phyloP scores from a whole-genome alignment of 106 monocot genomes.

The Dioscorea alata region DNA sequence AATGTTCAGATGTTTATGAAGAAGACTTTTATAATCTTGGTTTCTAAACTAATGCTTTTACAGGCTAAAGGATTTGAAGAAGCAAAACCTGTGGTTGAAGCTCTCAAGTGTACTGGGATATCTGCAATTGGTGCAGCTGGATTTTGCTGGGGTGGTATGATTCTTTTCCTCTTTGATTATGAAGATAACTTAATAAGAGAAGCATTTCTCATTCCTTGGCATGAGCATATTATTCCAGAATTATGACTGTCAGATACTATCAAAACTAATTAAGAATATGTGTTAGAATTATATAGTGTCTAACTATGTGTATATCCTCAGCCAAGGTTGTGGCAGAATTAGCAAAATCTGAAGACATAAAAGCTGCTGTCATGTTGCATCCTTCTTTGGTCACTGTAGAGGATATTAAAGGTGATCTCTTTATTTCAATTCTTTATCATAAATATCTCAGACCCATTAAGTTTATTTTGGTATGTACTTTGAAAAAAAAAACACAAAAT shows the following conservation, averaged over 20 bases:
- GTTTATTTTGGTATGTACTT: neutral
- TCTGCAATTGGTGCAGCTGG: constrained; percentile 40
- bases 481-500: no score
- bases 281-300: no score
- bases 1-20: no score
- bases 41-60: neutral
- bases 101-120: constrained; percentile 43
- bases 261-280: no score
- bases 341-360: constrained; percentile 19
- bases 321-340: constrained; percentile 28
- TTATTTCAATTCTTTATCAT: neutral
- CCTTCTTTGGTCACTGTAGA: constrained; percentile 25
- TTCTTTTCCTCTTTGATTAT: neutral
- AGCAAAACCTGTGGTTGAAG: constrained; percentile 45
- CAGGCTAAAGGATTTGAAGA: constrained; percentile 67
- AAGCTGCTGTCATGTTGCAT: constrained; percentile 23
- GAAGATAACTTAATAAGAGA: neutral
- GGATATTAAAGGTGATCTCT: constrained; percentile 24
- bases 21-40: no score
- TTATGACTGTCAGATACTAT: no score
- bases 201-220: neutral
- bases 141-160: constrained; percentile 58
- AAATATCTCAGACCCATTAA: neutral
- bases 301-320: neutral
- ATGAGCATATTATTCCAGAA: neutral